These are phyloP conservation scores for Nicotiana paniculata DNA, from an alignment of 257 asterid species.

Conservation along the genomic window DNA sequence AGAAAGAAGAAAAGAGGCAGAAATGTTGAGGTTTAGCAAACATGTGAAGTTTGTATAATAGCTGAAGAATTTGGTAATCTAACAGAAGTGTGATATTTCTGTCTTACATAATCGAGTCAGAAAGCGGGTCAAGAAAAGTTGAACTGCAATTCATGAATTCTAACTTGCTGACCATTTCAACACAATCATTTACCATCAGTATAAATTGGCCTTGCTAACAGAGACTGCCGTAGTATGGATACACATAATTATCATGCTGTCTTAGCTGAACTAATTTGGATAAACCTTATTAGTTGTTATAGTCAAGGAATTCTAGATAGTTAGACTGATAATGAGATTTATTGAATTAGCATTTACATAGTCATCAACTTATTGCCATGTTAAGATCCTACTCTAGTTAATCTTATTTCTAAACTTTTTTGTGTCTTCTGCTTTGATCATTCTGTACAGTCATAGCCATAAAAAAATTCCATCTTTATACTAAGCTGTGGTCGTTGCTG, in stretches of 20 bases:
- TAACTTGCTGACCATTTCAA: neutral
- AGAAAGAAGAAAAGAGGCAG: too few species aligned
- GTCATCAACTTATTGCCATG: neutral
- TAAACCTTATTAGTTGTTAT: neutral
- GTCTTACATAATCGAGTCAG: too few species aligned
- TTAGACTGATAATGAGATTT: neutral
- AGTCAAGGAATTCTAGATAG: neutral
- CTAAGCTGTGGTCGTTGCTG: neutral
- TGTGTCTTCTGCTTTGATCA: neutral
- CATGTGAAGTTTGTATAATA: too few species aligned
- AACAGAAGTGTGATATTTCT: too few species aligned
- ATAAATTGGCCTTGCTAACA: neutral
- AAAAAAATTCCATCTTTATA: neutral
- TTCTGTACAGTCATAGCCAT: neutral
- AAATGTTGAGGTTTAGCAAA: too few species aligned
- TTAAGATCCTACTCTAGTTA: neutral
- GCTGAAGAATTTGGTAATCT: too few species aligned
- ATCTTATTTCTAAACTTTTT: neutral
- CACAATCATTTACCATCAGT: neutral
- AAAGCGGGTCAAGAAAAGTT: too few species aligned
- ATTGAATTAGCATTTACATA: neutral
- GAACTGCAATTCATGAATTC: neutral
- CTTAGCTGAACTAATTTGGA: neutral
- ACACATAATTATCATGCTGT: too few species aligned
- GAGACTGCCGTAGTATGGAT: neutral